phyloP scores from a whole-genome alignment of 805 yeast species.

The Kodamaea laetipori region DNA sequence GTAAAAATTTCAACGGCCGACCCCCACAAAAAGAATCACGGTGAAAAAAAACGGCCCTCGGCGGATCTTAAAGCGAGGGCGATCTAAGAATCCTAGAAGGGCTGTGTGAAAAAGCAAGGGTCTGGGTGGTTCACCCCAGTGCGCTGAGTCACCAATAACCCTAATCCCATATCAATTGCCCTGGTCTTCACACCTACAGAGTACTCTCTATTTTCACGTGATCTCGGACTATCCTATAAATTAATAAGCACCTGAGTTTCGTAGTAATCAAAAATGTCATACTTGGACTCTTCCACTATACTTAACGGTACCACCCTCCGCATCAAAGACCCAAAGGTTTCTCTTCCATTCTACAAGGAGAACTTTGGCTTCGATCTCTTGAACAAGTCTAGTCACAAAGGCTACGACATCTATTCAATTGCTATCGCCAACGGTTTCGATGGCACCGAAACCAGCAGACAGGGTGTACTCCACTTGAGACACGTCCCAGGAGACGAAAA shows the following conservation, averaged over 20 bases:
- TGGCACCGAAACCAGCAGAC: slow-evolving; percentile 11
- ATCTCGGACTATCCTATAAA: not conserved
- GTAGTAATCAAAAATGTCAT: not conserved
- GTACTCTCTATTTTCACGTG: no score
- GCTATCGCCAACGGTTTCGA: slow-evolving; percentile 47
- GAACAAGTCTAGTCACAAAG: slow-evolving; percentile 52
- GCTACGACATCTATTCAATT: slow-evolving; percentile 69
- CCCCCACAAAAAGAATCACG: slow-evolving; percentile 1
- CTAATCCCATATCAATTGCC: no score
- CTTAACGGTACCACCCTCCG: slow-evolving; percentile 60
- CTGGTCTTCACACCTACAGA: no score
- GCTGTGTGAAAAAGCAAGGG: not conserved
- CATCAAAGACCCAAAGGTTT: slow-evolving; percentile 74
- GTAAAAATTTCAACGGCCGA: slow-evolving; percentile 2
- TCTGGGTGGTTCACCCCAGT: no score
- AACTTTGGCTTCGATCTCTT: slow-evolving; percentile 74
- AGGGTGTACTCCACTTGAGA: slow-evolving; percentile 81
- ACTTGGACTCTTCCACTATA: slow-evolving; percentile 3
- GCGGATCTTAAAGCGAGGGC: not conserved
- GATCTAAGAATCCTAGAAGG: not conserved
- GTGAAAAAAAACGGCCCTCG: no score
- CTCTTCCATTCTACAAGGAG: slow-evolving; percentile 71
- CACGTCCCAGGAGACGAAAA: slow-evolving; percentile 76
- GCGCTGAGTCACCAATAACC: no score
- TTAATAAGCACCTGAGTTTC: not conserved